Evolutionary conservation across 768 basidiomycete genomes (phyloP).

Genomic region (Lentinula sp.): DNA sequence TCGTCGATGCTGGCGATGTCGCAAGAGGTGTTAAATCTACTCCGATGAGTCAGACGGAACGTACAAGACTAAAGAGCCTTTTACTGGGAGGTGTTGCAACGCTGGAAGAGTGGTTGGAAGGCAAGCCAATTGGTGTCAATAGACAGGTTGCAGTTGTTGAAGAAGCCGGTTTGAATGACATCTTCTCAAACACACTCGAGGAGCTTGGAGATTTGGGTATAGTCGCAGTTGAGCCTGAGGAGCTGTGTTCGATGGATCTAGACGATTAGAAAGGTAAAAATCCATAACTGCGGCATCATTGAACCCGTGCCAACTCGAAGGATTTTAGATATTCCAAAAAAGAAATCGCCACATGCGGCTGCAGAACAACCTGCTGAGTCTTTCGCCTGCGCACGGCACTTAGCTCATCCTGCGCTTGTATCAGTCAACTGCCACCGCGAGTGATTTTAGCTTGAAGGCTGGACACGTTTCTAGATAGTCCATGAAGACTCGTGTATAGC

Average conservation of each 20-base stretch:
- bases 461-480: no score
- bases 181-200: constrained; percentile 57
- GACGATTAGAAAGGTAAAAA: background rate
- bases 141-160: constrained; percentile 34
- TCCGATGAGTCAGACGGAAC: constrained; percentile 63
- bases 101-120: constrained; percentile 65
- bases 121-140: constrained; percentile 20
- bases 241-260: background rate
- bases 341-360: no score
- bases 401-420: no score
- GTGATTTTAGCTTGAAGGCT: no score
- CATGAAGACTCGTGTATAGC: no score
- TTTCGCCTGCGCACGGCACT: no score
- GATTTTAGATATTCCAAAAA: no score
- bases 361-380: no score
- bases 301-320: no score
- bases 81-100: constrained; percentile 51
- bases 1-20: constrained; percentile 30
- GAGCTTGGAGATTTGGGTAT: constrained; percentile 37
- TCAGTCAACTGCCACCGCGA: no score
- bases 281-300: no score
- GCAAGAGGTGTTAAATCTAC: constrained; percentile 29
- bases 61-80: constrained; percentile 63
- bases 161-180: constrained; percentile 55
- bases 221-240: constrained; percentile 1